Conservation (phyloP, 2,329 filamentous ascomycete species). For the Aspergillus spinulosporus region DNA sequence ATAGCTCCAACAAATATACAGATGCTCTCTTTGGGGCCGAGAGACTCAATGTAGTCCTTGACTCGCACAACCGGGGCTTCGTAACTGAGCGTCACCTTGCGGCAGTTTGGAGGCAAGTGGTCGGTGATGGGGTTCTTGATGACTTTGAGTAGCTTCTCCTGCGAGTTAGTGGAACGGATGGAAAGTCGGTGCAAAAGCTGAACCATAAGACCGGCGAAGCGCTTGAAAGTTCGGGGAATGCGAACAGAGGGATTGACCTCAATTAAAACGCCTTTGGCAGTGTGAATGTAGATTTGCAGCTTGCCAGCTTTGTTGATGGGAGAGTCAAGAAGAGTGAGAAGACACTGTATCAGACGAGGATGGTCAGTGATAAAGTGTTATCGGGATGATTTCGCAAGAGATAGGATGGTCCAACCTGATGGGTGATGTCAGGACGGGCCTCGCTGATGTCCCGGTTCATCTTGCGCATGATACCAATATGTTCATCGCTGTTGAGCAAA, state of each 20-base stretch:
- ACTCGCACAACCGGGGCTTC: constrained; percentile 85
- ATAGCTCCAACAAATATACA: constrained; percentile 98
- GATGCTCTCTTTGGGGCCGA: constrained; percentile 83
- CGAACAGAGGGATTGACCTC: constrained; percentile 96
- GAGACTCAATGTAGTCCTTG: constrained; percentile 79
- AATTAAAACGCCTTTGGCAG: constrained; percentile 93
- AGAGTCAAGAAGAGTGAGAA: constrained; percentile 94
- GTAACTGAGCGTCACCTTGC: constrained; percentile 95
- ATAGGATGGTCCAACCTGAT: constrained; percentile 70
- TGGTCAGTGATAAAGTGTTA: constrained; percentile 4
- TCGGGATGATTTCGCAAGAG: not conserved
- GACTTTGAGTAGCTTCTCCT: constrained; percentile 95
- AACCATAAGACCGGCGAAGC: constrained; percentile 97
- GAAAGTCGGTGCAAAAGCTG: constrained; percentile 93
- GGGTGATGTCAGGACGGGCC: constrained; percentile 94
- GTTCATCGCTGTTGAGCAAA: constrained; percentile 96
- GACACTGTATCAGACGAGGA: constrained; percentile 63
- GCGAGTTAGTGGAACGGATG: constrained; percentile 93
- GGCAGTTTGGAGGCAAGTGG: constrained; percentile 92
- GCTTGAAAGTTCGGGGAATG: constrained; percentile 97
- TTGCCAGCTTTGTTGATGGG: constrained; percentile 98
- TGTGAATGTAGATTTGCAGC: constrained; percentile 98
- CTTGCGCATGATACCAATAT: constrained; percentile 98
- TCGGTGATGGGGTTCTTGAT: constrained; percentile 98
- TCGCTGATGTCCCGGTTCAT: constrained; percentile 99